phyloP scores from a whole-genome alignment of 1,139 yeast species.

The Geotrichum phurueaensis region DNA sequence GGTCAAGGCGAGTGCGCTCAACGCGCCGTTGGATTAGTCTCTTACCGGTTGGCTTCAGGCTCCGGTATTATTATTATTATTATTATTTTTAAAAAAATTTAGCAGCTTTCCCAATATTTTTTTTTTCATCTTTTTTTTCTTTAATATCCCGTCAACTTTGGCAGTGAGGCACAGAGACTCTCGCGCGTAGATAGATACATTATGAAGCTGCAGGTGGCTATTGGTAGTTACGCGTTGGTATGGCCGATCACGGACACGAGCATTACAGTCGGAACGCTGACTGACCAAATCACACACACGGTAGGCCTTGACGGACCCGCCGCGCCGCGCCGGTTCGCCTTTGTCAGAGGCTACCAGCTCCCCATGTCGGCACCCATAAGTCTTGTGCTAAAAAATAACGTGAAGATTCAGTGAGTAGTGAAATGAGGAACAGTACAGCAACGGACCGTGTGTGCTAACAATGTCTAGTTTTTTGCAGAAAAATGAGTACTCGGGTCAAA shows the following conservation, averaged over 20 bases:
- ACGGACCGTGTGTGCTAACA: neutral
- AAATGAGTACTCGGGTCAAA: neutral
- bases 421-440: neutral
- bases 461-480: neutral
- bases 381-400: neutral
- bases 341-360: neutral
- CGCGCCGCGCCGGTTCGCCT: neutral
- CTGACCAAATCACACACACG: neutral
- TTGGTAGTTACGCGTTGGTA: neutral
- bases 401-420: neutral
- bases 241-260: neutral
- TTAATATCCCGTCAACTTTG: neutral
- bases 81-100: neutral
- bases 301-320: neutral
- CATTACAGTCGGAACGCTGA: neutral
- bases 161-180: too few species aligned
- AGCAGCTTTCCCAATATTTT: neutral
- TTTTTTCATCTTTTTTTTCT: neutral
- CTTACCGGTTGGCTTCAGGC: too few species aligned
- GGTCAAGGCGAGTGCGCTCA: constrained; percentile 7
- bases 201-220: neutral
- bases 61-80: neutral
- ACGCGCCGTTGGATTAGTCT: constrained; percentile 15
- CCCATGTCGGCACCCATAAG: neutral
- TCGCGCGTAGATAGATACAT: neutral